phyloP scores from a whole-genome alignment of 139 green algal species.

The Diplosphaera chodatii region DNA sequence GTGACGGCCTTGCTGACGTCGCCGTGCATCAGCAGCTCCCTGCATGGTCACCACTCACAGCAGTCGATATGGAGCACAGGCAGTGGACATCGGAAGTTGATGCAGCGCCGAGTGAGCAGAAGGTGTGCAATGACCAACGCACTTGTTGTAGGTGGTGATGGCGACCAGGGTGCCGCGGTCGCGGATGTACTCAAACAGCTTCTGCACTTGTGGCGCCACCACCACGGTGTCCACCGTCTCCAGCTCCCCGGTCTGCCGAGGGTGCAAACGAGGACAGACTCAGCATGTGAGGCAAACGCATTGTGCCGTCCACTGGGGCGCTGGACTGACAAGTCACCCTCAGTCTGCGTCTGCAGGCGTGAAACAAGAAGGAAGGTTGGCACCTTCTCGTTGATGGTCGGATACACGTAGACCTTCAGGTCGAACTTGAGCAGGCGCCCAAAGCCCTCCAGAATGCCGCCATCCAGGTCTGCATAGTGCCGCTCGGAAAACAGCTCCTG shows the following conservation, averaged over 20 bases:
- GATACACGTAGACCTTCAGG: constrained; percentile 45
- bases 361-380: too few relatives aligned
- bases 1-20: constrained; percentile 34
- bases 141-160: constrained; percentile 28
- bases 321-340: too few relatives aligned
- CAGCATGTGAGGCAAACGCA: too few relatives aligned
- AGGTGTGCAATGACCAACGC: too few relatives aligned
- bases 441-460: constrained; percentile 47
- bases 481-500: constrained; percentile 42
- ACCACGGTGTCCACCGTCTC: constrained; percentile 20
- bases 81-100: too few relatives aligned
- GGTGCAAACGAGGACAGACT: too few relatives aligned
- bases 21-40: constrained; percentile 23
- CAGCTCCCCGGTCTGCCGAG: constrained; percentile 19
- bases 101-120: too few relatives aligned
- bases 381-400: constrained; percentile 29
- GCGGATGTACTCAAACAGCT: constrained; percentile 46
- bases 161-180: constrained; percentile 33
- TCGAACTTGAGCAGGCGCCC: constrained; percentile 41
- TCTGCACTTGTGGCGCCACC: constrained; percentile 31
- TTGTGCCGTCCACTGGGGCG: too few relatives aligned
- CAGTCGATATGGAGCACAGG: too few relatives aligned
- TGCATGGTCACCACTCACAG: neutral
- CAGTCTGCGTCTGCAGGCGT: too few relatives aligned
- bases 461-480: constrained; percentile 38